phyloP scores from a whole-genome alignment of 78 protist species.

The Monocercomonoides exilis region DNA sequence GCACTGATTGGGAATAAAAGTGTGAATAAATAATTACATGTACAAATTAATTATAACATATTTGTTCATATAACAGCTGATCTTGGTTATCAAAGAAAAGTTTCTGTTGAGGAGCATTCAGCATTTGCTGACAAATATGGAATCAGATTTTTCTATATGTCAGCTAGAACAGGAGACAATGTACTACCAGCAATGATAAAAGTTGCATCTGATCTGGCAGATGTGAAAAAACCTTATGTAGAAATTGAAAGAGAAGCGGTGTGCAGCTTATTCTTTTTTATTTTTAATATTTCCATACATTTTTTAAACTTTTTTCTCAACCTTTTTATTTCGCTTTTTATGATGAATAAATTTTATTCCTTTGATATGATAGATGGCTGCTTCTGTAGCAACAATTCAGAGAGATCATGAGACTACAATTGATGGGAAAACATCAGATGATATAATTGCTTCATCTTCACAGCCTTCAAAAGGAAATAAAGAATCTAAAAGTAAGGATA shows the following conservation, averaged over 20 bases:
- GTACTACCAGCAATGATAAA: constrained; percentile 15
- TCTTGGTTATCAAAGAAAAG: constrained; percentile 31
- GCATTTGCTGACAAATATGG: constrained; percentile 21
- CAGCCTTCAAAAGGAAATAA: background rate
- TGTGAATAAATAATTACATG: background rate
- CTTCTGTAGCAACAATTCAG: background rate
- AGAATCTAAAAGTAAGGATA: background rate
- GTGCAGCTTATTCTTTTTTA: background rate
- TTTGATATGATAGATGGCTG: background rate
- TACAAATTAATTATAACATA: too few species aligned
- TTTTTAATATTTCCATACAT: background rate
- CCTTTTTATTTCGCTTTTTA: background rate
- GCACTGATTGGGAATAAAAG: constrained; percentile 50
- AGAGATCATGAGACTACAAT: background rate
- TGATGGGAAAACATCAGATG: too few species aligned
- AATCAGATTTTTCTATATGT: constrained; percentile 6
- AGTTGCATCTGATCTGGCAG: constrained; percentile 43
- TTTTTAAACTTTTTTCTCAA: background rate
- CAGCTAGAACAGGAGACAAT: constrained; percentile 57
- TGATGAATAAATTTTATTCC: background rate
- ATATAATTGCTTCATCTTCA: too few species aligned
- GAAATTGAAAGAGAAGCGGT: constrained; percentile 10
- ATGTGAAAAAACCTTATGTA: constrained; percentile 22
- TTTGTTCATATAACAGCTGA: constrained; percentile 15
- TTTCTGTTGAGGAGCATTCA: constrained; percentile 29